A percentile compares a stretch with the other conserved stretches of the same genome.
These are phyloP conservation scores for Solanum aculeatissimum DNA, from an alignment of 305 asterid genomes.

Conservation along the genomic window DNA sequence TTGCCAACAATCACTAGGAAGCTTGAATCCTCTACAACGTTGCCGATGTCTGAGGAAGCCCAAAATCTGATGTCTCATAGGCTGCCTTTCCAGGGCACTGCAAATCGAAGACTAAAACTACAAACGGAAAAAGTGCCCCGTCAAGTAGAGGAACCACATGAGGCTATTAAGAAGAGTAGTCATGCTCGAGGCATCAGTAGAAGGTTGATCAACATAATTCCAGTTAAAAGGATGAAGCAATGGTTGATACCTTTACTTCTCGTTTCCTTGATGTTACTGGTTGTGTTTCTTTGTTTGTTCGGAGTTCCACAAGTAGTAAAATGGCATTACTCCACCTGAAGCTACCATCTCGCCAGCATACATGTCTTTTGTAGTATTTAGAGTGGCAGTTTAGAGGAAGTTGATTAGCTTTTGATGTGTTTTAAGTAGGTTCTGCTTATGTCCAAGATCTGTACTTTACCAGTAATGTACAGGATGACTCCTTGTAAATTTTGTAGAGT, in stretches of 20 bases:
- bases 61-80: not conserved
- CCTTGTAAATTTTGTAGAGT: not conserved
- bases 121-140: conserved; percentile 7
- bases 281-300: conserved; percentile 3
- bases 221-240: not conserved
- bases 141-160: conserved; percentile 5
- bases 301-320: conserved; percentile 2
- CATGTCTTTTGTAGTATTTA: not conserved
- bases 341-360: not conserved
- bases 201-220: not conserved
- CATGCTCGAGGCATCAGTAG: not conserved
- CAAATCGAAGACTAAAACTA: conserved; percentile 43
- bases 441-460: not conserved
- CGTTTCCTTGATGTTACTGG: conserved; percentile 6
- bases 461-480: not conserved
- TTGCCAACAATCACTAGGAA: not conserved
- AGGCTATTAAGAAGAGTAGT: not conserved
- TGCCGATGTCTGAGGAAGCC: conserved; percentile 5
- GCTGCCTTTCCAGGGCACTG: conserved; percentile 46
- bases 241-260: not conserved
- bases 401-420: not conserved
- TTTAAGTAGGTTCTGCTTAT: not conserved
- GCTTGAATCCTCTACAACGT: conserved; percentile 2
- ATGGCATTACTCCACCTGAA: not conserved
- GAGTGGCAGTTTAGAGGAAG: not conserved